Evolutionary conservation across 1,284 basidiomycete genomes (phyloP).

Genomic region (Cerrena zonata): DNA sequence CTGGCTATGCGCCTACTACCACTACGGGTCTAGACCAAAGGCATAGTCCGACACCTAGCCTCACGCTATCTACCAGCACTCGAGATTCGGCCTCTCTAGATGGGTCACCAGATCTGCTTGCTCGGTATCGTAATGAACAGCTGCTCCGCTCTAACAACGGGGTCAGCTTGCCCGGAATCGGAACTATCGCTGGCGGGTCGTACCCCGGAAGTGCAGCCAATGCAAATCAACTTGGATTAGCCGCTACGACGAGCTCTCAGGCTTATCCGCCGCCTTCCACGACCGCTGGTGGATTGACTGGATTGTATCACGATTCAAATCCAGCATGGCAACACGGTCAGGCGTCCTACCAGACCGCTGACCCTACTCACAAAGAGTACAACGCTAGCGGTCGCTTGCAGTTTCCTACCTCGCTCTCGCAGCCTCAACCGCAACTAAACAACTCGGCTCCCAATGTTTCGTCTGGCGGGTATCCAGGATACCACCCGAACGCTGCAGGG

Average conservation of each 20-base stretch:
- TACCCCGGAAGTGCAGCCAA: neutral
- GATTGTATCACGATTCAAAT: neutral
- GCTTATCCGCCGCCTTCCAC: neutral
- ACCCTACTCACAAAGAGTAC: neutral
- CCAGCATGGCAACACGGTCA: neutral
- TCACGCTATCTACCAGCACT: slow-evolving; percentile 6
- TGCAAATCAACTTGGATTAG: neutral
- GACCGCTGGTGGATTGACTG: neutral
- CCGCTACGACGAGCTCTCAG: neutral
- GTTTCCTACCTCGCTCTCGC: slow-evolving; percentile 13
- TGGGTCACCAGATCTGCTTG: slow-evolving; percentile 35
- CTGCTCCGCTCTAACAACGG: slow-evolving; percentile 21
- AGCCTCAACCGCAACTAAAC: slow-evolving; percentile 12
- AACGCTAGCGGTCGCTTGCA: neutral
- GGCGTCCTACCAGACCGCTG: slow-evolving; percentile 19
- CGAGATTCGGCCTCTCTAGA: slow-evolving; percentile 14
- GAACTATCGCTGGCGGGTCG: neutral
- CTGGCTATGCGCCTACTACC: neutral
- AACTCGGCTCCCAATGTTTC: neutral
- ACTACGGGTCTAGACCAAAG: slow-evolving; percentile 1
- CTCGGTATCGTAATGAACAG: slow-evolving; percentile 43
- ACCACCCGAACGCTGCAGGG: neutral
- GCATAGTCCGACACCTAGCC: slow-evolving; percentile 8
- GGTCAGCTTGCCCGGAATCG: neutral
- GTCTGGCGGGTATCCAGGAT: neutral